Evolutionary conservation across 345 rosid genomes (phyloP), one percentile per base, ranked within the genome.

Genomic region (Citrus cavaleriei): DNA sequence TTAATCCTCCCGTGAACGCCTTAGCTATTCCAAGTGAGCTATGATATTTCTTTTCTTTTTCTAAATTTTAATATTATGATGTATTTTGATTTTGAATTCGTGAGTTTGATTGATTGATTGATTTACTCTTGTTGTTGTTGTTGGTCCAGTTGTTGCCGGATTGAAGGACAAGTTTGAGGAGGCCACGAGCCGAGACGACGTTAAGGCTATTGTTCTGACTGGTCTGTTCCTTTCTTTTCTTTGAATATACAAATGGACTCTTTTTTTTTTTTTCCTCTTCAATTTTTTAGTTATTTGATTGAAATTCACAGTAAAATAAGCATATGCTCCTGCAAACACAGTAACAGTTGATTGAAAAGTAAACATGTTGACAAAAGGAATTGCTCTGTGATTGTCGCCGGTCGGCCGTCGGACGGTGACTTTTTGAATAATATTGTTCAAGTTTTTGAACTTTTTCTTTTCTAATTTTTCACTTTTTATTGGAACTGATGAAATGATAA

Each of bases 1-100:
- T 84, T 49, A 92, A 95, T 83, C 99, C 99, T 82, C 98, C 99
- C n/a, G 99, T 95, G 70, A 95, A 93, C 81, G 93, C 98, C 78
- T 58, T 95, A 40, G 93, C 97, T 13, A 77, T 91, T 80, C 89
- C 93, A 70, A 85, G 99, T 95, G 78, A 81, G 77, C 24, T 75
- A 4, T 5, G 7, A 54, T 54, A 18, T 54, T 54, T 49, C 55
- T 3, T 49, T 12, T 46, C 5, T 42, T 42, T 46, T 12, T 46
- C 5, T 46, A 13, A 46, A 46, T 46, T 46, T 12, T 12, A 46
- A 46, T 3, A 10, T 46, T 46, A 24, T 73, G 74, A n/a, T 57
- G 14, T 22, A 59, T 27, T 58, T 30, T 63, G 32, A 30, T 28
- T 38, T 24, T 10, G 21, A 28, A 37, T 32, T 28, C 21, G 14